Evolutionary conservation across 345 rosid species (phyloP).

Genomic region (Erysimum cheiranthoides): DNA sequence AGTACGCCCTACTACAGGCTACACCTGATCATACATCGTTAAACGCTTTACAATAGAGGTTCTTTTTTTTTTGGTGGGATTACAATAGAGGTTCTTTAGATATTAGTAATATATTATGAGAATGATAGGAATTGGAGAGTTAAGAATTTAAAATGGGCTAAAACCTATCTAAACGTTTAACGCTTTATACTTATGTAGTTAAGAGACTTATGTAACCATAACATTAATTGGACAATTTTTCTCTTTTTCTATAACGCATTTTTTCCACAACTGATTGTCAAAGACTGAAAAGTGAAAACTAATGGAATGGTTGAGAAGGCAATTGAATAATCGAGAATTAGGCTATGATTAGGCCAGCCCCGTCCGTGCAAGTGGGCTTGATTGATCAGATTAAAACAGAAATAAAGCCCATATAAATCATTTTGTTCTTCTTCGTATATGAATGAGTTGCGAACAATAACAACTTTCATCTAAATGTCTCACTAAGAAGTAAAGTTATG

Average conservation of each 20-base stretch:
- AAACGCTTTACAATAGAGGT: neutral
- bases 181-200: too few relatives aligned
- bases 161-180: too few relatives aligned
- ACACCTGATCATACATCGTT: neutral
- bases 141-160: neutral
- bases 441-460: too few relatives aligned
- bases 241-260: neutral
- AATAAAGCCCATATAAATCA: conserved; percentile 11
- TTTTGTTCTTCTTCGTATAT: too few relatives aligned
- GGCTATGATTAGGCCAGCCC: neutral
- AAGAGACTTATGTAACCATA: too few relatives aligned
- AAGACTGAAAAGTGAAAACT: neutral
- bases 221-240: neutral
- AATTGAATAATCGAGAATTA: neutral
- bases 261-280: neutral
- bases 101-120: neutral
- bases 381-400: neutral
- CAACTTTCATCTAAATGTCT: neutral
- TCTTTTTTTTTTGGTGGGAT: too few relatives aligned
- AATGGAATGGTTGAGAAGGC: neutral
- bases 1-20: too few relatives aligned
- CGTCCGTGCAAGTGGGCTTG: neutral
- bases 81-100: too few relatives aligned
- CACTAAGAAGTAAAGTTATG: neutral
- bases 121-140: conserved; percentile 6